phyloP scores from a whole-genome alignment of 2,329 filamentous ascomycete genomes.

The Aspergillus pseudotamarii region DNA sequence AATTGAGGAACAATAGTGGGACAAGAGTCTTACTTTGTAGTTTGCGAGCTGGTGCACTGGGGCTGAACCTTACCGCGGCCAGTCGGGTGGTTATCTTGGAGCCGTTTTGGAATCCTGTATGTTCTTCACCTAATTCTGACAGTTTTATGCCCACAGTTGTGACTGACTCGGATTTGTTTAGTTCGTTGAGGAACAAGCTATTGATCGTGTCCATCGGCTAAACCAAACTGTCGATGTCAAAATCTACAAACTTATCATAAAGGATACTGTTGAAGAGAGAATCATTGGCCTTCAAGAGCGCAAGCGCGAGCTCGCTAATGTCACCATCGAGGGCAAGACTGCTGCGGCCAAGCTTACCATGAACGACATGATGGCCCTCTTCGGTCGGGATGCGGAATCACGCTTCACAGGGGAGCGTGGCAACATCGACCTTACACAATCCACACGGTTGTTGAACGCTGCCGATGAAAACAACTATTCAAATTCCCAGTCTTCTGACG shows the following conservation, averaged over 20 bases:
- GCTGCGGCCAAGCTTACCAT: constrained; percentile 83
- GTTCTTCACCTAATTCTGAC: constrained; percentile 31
- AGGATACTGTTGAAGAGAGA: constrained; percentile 84
- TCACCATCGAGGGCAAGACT: constrained; percentile 80
- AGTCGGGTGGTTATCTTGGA: constrained; percentile 93
- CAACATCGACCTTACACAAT: constrained; percentile 40
- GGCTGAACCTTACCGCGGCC: constrained; percentile 91
- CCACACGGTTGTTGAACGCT: constrained; percentile 33
- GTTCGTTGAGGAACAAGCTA: constrained; percentile 98
- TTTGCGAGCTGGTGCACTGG: constrained; percentile 88
- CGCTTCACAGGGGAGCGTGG: constrained; percentile 45
- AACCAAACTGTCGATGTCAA: constrained; percentile 94
- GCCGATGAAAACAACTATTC: constrained; percentile 25
- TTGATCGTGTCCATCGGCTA: constrained; percentile 96
- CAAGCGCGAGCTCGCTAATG: constrained; percentile 87
- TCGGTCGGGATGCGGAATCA: constrained; percentile 68
- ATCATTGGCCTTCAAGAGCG: constrained; percentile 94
- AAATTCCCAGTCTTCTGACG: constrained; percentile 8
- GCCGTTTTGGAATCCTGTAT: constrained; percentile 95
- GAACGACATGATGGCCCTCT: constrained; percentile 90
- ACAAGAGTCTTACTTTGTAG: constrained; percentile 88
- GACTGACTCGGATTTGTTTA: constrained; percentile 36
- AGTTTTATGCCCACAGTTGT: constrained; percentile 15
- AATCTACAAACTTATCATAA: constrained; percentile 91
- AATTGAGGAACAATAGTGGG: constrained; percentile 71